phyloP scores from a whole-genome alignment of 2,329 filamentous ascomycete species.

The Neurospora sp. region DNA sequence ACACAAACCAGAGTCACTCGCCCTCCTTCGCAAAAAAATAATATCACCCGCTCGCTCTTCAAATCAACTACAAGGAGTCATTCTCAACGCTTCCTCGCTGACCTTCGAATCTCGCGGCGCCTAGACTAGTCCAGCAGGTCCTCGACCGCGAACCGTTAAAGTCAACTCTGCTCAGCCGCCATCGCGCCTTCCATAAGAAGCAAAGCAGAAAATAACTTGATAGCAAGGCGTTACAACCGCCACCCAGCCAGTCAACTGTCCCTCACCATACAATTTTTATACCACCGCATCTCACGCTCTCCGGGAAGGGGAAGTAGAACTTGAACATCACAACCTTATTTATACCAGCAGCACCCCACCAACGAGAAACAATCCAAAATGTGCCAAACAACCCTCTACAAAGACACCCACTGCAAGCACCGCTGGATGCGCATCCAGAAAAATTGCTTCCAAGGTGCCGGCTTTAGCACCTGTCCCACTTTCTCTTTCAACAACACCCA shows the following conservation, averaged over 20 bases:
- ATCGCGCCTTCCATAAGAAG: neutral
- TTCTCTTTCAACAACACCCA: constrained; percentile 25
- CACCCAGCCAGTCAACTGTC: neutral
- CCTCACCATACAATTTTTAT: neutral
- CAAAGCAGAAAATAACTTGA: neutral
- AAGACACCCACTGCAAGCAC: constrained; percentile 40
- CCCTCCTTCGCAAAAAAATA: neutral
- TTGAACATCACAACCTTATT: neutral
- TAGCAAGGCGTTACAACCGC: neutral
- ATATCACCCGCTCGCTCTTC: neutral
- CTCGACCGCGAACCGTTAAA: neutral
- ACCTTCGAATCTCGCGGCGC: neutral
- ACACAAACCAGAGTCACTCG: neutral
- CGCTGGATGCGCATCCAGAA: constrained; percentile 39
- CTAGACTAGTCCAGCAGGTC: neutral
- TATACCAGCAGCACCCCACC: neutral
- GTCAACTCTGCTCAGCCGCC: neutral
- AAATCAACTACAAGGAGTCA: neutral
- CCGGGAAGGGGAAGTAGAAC: neutral
- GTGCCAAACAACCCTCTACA: constrained; percentile 40
- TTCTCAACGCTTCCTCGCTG: neutral
- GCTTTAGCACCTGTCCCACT: constrained; percentile 37
- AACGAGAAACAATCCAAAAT: constrained; percentile 21
- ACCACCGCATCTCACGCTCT: neutral
- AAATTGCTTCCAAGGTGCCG: constrained; percentile 39